Conservation (phyloP, 2,329 filamentous ascomycete species). For the Mycosphaerella sp. region DNA sequence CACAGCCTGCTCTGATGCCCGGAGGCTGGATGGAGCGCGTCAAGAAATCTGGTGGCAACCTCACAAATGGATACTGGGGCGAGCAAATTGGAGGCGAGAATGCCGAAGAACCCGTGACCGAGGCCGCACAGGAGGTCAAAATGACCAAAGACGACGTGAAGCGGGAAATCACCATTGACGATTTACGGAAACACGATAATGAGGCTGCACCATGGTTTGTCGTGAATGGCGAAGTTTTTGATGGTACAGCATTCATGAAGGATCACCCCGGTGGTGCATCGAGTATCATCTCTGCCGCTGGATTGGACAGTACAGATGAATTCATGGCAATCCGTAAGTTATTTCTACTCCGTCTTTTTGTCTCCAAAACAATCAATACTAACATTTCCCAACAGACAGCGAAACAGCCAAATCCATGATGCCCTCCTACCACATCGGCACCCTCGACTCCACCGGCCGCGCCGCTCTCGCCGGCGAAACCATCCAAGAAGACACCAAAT, state of each 20-base stretch:
- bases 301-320: conserved; percentile 75
- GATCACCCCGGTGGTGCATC: conserved; percentile 80
- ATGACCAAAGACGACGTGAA: conserved; percentile 67
- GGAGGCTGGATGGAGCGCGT: conserved; percentile 93
- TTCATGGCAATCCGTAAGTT: conserved; percentile 85
- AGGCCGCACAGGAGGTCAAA: conserved; percentile 58
- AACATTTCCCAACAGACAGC: conserved; percentile 55
- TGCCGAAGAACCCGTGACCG: conserved; percentile 38
- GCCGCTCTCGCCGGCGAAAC: conserved; percentile 46
- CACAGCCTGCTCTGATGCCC: conserved; percentile 66
- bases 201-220: conserved; percentile 76
- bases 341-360: neutral
- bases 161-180: conserved; percentile 59
- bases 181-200: conserved; percentile 61
- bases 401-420: conserved; percentile 92
- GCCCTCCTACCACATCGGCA: conserved; percentile 75
- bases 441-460: conserved; percentile 52
- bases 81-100: conserved; percentile 56
- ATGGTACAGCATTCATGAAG: conserved; percentile 73
- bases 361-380: neutral
- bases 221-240: conserved; percentile 80
- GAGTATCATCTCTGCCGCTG: conserved; percentile 77
- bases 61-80: conserved; percentile 79
- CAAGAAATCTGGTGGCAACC: conserved; percentile 72
- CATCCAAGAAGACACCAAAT: conserved; percentile 37